Percentiles rank a stretch among this genome's conserved stretches.
Conservation (phyloP, 2,329 filamentous ascomycete genomes). For the Phoma sp. region DNA sequence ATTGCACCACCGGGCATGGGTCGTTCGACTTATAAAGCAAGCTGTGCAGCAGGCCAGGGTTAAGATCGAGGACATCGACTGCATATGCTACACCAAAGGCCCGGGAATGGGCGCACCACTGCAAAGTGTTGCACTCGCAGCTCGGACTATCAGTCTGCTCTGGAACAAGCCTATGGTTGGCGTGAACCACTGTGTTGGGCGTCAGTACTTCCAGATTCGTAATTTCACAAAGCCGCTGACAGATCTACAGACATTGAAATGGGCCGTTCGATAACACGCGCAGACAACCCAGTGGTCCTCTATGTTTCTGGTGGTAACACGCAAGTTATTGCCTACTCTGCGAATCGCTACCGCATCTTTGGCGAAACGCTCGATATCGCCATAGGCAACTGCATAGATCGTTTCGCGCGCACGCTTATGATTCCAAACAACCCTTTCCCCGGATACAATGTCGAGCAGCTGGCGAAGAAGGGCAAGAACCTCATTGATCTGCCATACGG, state of each 20-base stretch:
- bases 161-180: constrained; percentile 91
- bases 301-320: constrained; percentile 97
- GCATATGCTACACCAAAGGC: constrained; percentile 93
- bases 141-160: constrained; percentile 78
- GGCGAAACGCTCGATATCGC: constrained; percentile 97
- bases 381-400: constrained; percentile 95
- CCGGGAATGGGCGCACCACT: constrained; percentile 97
- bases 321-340: constrained; percentile 95
- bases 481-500: constrained; percentile 91
- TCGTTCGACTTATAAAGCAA: constrained; percentile 78
- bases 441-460: constrained; percentile 96
- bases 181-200: constrained; percentile 97
- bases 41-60: constrained; percentile 72
- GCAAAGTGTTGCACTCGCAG: constrained; percentile 83
- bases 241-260: constrained; percentile 81
- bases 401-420: constrained; percentile 87
- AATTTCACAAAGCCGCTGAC: not conserved
- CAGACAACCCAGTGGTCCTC: constrained; percentile 88
- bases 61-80: constrained; percentile 71
- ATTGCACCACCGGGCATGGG: constrained; percentile 85
- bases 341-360: constrained; percentile 95
- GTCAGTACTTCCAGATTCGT: constrained; percentile 48
- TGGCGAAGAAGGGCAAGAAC: constrained; percentile 74
- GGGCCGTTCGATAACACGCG: constrained; percentile 90
- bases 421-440: constrained; percentile 97